Evolutionary conservation across 2,329 filamentous ascomycete species (phyloP).

Genomic region (Aurifilum marmelostoma): DNA sequence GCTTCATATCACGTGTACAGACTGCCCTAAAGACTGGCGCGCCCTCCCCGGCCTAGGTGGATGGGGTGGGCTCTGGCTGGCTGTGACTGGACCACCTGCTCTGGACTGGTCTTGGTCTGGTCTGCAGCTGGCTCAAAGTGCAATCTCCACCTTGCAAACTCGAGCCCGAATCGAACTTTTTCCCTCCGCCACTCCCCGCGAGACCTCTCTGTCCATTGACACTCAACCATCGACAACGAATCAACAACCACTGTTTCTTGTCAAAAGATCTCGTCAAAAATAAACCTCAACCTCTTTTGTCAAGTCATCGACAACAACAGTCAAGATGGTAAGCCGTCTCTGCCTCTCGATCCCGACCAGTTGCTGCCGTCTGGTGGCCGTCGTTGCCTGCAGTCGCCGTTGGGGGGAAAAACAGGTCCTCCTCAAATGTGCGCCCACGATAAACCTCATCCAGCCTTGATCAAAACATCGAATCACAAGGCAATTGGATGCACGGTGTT

Average conservation of each 20-base stretch:
- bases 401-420: constrained; percentile 16
- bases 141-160: constrained; percentile 23
- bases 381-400: constrained; percentile 17
- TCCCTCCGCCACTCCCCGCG: constrained; percentile 35
- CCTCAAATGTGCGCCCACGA: constrained; percentile 20
- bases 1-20: constrained; percentile 5
- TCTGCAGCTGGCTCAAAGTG: constrained; percentile 8
- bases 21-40: constrained; percentile 9
- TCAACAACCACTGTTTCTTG: constrained; percentile 43
- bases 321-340: constrained; percentile 69
- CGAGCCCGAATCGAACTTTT: constrained; percentile 47
- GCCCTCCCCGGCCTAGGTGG: background rate
- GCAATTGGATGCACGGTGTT: background rate
- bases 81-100: background rate
- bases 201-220: constrained; percentile 29
- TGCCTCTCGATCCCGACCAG: constrained; percentile 25
- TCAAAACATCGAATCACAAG: background rate
- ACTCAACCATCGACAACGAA: constrained; percentile 27
- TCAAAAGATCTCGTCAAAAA: constrained; percentile 57
- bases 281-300: constrained; percentile 48
- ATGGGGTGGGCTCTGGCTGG: constrained; percentile 6
- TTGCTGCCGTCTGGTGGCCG: constrained; percentile 3
- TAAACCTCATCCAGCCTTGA: constrained; percentile 12
- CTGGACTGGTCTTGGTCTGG: background rate
- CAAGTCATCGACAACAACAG: constrained; percentile 51